A percentile compares a stretch with the other conserved stretches of the same genome.
Conservation (phyloP, 1,284 basidiomycete species). For the Crepidotus sp. region DNA sequence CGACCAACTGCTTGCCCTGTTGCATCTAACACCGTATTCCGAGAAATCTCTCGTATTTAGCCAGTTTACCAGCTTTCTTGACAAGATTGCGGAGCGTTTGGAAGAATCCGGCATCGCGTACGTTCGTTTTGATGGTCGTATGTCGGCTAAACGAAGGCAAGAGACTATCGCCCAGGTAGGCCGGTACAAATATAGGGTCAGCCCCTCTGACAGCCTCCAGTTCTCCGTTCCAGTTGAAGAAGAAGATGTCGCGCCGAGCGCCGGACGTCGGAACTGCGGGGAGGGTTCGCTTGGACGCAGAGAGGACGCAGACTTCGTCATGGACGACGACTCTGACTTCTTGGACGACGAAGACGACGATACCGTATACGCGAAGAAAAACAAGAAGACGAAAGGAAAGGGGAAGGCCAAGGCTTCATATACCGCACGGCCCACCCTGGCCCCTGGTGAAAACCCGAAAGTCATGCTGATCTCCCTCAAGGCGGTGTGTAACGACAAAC, state of each 20-base stretch:
- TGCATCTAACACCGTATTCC: slow-evolving; percentile 55
- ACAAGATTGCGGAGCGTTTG: slow-evolving; percentile 53
- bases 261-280: slow-evolving; percentile 19
- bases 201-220: slow-evolving; percentile 2
- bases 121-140: slow-evolving; percentile 74
- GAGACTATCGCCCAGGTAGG: slow-evolving; percentile 53
- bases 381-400: slow-evolving; percentile 27
- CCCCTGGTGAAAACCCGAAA: slow-evolving; percentile 44
- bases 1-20: slow-evolving; percentile 65
- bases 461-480: slow-evolving; percentile 87
- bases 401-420: slow-evolving; percentile 27
- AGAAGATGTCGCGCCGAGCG: neutral
- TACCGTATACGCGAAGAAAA: slow-evolving; percentile 22
- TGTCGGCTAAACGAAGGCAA: slow-evolving; percentile 55
- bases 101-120: slow-evolving; percentile 66
- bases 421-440: neutral
- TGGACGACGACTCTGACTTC: slow-evolving; percentile 32
- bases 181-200: neutral
- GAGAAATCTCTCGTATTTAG: slow-evolving; percentile 82
- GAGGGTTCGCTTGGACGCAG: slow-evolving; percentile 16
- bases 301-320: slow-evolving; percentile 25
- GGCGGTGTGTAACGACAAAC: slow-evolving; percentile 30
- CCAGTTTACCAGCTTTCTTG: slow-evolving; percentile 62
- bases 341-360: slow-evolving; percentile 35
- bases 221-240: slow-evolving; percentile 18